Base-by-base conservation (phyloP, 108 stramenopile genomes). In the Fragilariopsis cylindrus region DNA sequence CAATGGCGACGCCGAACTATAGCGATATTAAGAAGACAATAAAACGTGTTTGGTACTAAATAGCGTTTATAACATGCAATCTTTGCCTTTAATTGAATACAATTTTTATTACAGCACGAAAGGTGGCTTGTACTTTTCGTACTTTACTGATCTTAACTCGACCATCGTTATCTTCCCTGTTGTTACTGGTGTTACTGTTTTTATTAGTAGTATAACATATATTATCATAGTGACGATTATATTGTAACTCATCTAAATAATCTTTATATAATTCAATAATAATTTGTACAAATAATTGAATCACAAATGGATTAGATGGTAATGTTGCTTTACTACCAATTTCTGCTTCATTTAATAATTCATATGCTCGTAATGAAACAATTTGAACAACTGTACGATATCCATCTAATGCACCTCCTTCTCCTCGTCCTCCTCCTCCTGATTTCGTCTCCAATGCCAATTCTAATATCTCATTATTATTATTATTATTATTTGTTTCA, bases 211-310 rank as follows among this genome's bases (percentile, higher is more conserved):
- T 1, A 21, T 21, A 2, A 30, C 30, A 30, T 1, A 63, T 12
- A n/a, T 63, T 63, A n/a, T 63, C 62, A 44, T 63, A 63, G 0
- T 15, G 43, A 42, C 62, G 62, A 4, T 44, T 42, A 30, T 30
- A 30, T 41, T 76, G 64, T 46, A 76, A 18, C 44, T 76, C 63
- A 13, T 71, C 12, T 60, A 76, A 73, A 19, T 76, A 76, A 18
- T 66, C 76, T 19, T 72, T 43, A 66, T 76, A 76, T 13, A 76
- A 47, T 70, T 76, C 76, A n/a, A 76, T 64, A 73, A 76, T 76
- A 15, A 76, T 63, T 46, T 76, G 76, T 0, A 76, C 76, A 30
- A 30, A 30, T 13, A 76, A 73, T 15, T 73, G 18, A 15, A 72
- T 71, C 5, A 71, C 76, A 18, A 76, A 16, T 6, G 62, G 62